Evolutionary conservation across 148 eudicot genomes (phyloP), one percentile per base, ranked within the genome.

Genomic region (Spergularia marina): DNA sequence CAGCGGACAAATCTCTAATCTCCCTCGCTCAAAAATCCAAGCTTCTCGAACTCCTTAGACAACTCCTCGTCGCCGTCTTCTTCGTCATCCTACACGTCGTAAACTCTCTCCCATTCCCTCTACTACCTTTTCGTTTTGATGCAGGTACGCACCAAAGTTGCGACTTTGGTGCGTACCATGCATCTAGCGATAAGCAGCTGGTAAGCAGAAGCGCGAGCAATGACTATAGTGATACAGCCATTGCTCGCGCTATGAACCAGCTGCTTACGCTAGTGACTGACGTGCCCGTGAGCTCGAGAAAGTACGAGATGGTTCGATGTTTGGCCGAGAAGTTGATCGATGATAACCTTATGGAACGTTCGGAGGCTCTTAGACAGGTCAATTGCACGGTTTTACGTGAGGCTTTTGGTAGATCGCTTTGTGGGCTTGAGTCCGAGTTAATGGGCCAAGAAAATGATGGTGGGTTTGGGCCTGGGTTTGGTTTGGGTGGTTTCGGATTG

Each of bases 201-300:
- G 40, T 49, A 5, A n/a, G 14, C n/a, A 39, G 63, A 71, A 15
- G 57, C 2, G n/a, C 18, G 6, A 63, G 39, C 13, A 47, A 34
- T 61, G 63, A 18, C 30, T 15, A 15, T 40, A 60, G 72, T 8
- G 84, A 59, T 52, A 81, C 91, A 12, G 87, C 90, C 30, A 84
- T 92, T 21, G 82, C 83, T 8, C 81, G 97, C 36, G 91, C 95
- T 21, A 87, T 92, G 20, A n/a, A 81, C 12, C 97, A 90, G 76
- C 63, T 92, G 55, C 74, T 92, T 15, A 75, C 77, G 30, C 77
- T 89, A 0, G 67, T 90, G 52, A 86, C 76, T 41, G 85, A 80
- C 41, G 77, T 92, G 16, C 91, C 97, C 0, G 94, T 91, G 0
- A 86, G 89, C 53, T 92, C 97, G 2, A 74, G 97, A 3, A 92